Evolutionary conservation across 2,329 filamentous ascomycete species (phyloP).

Genomic region (Didymella lethalis): DNA sequence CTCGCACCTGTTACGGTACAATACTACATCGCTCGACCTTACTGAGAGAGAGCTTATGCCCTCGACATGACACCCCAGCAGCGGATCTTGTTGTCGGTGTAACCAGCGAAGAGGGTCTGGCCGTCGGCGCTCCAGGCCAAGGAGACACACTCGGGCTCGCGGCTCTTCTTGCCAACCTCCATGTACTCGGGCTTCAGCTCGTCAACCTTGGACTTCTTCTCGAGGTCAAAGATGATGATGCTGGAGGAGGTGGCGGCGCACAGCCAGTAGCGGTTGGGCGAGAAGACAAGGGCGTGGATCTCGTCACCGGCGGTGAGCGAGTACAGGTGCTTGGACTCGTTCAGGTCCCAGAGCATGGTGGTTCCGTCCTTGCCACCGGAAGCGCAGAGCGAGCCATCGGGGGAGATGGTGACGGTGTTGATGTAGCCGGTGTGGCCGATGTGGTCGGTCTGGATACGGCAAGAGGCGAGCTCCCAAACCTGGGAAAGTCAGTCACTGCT

Average conservation of each 20-base stretch:
- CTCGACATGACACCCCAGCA: constrained; percentile 54
- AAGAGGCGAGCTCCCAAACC: constrained; percentile 99
- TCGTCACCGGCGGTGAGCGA: constrained; percentile 99
- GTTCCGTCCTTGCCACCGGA: constrained; percentile 99
- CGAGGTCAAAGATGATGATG: constrained; percentile 99
- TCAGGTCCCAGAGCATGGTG: constrained; percentile 99
- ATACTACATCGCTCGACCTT: constrained; percentile 23
- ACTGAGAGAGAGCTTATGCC: constrained; percentile 39
- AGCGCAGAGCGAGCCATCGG: constrained; percentile 97
- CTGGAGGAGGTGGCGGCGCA: constrained; percentile 95
- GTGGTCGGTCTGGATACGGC: constrained; percentile 99
- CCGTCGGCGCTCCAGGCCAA: constrained; percentile 98
- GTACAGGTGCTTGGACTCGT: constrained; percentile 99
- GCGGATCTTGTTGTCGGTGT: constrained; percentile 90
- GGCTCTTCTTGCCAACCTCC: constrained; percentile 97
- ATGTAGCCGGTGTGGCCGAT: constrained; percentile 99
- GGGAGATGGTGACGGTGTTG: constrained; percentile 99
- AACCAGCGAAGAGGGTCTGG: constrained; percentile 99
- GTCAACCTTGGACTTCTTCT: constrained; percentile 99
- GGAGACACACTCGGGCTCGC: constrained; percentile 96
- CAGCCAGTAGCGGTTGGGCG: constrained; percentile 99
- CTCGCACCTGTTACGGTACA: constrained; percentile 32
- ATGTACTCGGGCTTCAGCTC: constrained; percentile 99
- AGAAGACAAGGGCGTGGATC: constrained; percentile 99
- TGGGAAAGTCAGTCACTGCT: constrained; percentile 50